phyloP scores from a whole-genome alignment of 352 stramenopile genomes.

The Plasmopara halstedii region DNA sequence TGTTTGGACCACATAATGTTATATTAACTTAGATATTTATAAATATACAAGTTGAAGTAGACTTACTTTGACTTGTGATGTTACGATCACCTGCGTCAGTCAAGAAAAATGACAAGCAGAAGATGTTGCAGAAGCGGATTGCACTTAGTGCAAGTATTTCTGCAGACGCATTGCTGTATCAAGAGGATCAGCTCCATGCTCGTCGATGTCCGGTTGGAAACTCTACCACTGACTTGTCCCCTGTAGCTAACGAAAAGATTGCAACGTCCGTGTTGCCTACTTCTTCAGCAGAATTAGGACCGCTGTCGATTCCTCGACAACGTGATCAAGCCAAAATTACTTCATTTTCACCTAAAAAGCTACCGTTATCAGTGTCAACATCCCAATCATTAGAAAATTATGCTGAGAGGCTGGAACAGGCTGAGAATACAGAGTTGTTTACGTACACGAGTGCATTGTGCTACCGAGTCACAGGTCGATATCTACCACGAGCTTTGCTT shows the following conservation, averaged over 20 bases:
- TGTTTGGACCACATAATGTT: conserved; percentile 4
- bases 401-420: conserved; percentile 25
- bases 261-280: neutral
- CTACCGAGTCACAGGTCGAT: conserved; percentile 53
- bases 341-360: conserved; percentile 7
- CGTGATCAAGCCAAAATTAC: neutral
- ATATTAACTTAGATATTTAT: neutral
- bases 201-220: conserved; percentile 11
- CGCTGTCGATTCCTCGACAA: conserved; percentile 8
- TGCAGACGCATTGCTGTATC: conserved; percentile 13
- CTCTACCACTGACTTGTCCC: conserved; percentile 28
- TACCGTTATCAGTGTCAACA: neutral
- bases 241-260: too few species aligned
- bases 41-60: conserved; percentile 1
- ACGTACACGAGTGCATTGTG: conserved; percentile 58
- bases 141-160: conserved; percentile 33
- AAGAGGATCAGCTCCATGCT: conserved; percentile 1
- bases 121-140: conserved; percentile 10
- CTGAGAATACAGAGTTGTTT: conserved; percentile 64
- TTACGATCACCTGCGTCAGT: neutral
- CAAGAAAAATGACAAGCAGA: conserved; percentile 4
- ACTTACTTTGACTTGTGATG: too few species aligned
- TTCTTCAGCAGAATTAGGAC: conserved; percentile 3
- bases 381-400: conserved; percentile 18
- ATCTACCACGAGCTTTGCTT: conserved; percentile 39